phyloP scores from a whole-genome alignment of 495 filamentous ascomycete genomes.

The Aspergillus homomorphus region DNA sequence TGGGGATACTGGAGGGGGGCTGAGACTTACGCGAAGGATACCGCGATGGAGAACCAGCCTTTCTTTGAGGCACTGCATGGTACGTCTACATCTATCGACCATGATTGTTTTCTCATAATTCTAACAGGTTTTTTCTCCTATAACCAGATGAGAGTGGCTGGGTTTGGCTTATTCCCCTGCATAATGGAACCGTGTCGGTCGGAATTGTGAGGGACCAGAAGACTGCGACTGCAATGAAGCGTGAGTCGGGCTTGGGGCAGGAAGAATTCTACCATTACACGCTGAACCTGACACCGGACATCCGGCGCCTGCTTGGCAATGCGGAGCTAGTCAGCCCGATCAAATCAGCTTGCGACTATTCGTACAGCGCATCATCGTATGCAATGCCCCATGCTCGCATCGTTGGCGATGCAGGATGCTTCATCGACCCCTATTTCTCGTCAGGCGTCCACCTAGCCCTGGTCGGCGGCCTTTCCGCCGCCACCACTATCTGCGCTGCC shows the following conservation, averaged over 20 bases:
- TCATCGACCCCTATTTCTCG: slow-evolving; percentile 45
- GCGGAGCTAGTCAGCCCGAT: slow-evolving; percentile 32
- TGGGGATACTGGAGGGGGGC: slow-evolving; percentile 45
- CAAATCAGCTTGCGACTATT: slow-evolving; percentile 43
- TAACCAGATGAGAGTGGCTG: slow-evolving; percentile 39
- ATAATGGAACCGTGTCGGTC: slow-evolving; percentile 41
- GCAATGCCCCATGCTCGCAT: slow-evolving; percentile 33
- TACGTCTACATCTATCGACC: slow-evolving; percentile 2
- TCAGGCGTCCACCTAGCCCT: slow-evolving; percentile 51
- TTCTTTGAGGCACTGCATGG: slow-evolving; percentile 41
- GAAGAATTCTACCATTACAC: slow-evolving; percentile 39
- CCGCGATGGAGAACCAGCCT: slow-evolving; percentile 27
- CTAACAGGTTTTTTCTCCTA: background rate
- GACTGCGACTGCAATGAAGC: slow-evolving; percentile 20
- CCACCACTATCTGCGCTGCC: slow-evolving; percentile 33
- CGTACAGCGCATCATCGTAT: slow-evolving; percentile 41
- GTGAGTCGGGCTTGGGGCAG: slow-evolving; percentile 14
- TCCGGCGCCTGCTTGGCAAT: slow-evolving; percentile 25
- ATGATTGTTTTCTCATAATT: background rate
- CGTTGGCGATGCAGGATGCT: slow-evolving; percentile 41
- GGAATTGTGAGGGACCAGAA: slow-evolving; percentile 41
- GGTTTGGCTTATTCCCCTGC: slow-evolving; percentile 45
- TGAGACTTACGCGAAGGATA: slow-evolving; percentile 27
- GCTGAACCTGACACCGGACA: slow-evolving; percentile 28
- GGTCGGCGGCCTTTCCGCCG: slow-evolving; percentile 43